phyloP scores from a whole-genome alignment of 768 basidiomycete genomes.

The Naganishia onofrii region DNA sequence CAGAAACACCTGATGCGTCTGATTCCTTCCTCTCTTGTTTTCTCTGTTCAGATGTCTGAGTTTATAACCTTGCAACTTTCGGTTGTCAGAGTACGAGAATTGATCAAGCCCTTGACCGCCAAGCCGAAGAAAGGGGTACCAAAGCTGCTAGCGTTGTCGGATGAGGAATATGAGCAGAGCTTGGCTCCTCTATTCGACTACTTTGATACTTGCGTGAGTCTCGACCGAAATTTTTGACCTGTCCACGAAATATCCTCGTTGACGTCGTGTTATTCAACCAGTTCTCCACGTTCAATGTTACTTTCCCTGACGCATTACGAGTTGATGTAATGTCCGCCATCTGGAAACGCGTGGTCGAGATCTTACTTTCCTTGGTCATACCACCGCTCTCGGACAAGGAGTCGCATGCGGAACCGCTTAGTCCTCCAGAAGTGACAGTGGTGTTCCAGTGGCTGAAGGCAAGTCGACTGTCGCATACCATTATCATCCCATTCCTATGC shows the following conservation, averaged over 20 bases:
- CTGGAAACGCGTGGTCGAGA: slow-evolving; percentile 46
- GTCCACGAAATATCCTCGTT: slow-evolving; percentile 1
- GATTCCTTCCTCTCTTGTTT: background rate
- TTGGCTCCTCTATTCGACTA: slow-evolving; percentile 46
- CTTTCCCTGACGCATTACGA: slow-evolving; percentile 38
- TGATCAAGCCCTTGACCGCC: slow-evolving; percentile 42
- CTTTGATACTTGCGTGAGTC: slow-evolving; percentile 48
- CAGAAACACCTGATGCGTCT: background rate
- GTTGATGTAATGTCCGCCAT: slow-evolving; percentile 41
- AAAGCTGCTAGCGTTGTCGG: slow-evolving; percentile 30
- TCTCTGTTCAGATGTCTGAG: slow-evolving; percentile 40
- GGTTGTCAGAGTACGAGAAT: slow-evolving; percentile 28
- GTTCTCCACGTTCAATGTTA: slow-evolving; percentile 49
- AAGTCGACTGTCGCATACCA: background rate
- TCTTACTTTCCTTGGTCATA: slow-evolving; percentile 45
- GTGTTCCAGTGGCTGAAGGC: slow-evolving; percentile 52
- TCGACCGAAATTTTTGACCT: too few relatives aligned
- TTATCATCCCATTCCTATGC: background rate
- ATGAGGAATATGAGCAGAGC: slow-evolving; percentile 44
- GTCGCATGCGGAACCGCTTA: slow-evolving; percentile 24
- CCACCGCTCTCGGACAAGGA: slow-evolving; percentile 49
- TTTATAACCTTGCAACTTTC: slow-evolving; percentile 39
- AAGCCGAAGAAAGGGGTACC: slow-evolving; percentile 43
- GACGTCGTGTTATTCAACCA: slow-evolving; percentile 9
- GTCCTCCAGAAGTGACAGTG: slow-evolving; percentile 43